Percentiles rank a stretch among this genome's conserved stretches.
These are phyloP conservation scores for Globisporangium cystogenes DNA, from an alignment of 352 stramenopile genomes.

Conservation along the genomic window DNA sequence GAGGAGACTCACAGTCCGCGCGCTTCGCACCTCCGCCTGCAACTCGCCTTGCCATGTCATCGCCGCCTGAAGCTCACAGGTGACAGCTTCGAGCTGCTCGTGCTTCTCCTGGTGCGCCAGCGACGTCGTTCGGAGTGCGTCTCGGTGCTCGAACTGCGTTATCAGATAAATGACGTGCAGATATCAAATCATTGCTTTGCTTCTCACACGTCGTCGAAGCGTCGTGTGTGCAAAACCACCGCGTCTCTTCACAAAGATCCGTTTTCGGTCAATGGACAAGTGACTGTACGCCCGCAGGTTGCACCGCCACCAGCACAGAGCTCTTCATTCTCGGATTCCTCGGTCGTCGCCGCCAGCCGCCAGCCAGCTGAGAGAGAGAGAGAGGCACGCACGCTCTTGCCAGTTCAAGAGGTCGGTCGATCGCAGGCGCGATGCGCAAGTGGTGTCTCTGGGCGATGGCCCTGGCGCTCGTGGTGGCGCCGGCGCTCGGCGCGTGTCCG, in stretches of 20 bases:
- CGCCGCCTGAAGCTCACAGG: constrained; percentile 17
- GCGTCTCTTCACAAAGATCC: too few species aligned
- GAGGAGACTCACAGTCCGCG: background rate
- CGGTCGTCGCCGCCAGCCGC: background rate
- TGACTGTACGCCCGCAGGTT: too few species aligned
- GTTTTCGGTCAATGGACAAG: too few species aligned
- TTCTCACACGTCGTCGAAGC: too few species aligned
- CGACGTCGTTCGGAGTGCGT: constrained; percentile 34
- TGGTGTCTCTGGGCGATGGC: constrained; percentile 27
- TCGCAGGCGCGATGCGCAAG: constrained; percentile 24
- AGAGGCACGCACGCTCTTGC: background rate
- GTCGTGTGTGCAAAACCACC: too few species aligned
- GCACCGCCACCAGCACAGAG: too few species aligned
- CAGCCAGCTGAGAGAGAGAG: background rate
- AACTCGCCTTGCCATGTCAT: constrained; percentile 14
- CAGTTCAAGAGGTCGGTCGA: too few species aligned
- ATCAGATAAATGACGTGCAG: too few species aligned
- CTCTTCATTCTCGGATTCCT: constrained; percentile 18
- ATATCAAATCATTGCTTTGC: too few species aligned
- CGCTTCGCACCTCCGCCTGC: constrained; percentile 18
- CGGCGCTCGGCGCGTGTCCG: constrained; percentile 25
- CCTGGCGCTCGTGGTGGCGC: constrained; percentile 21
- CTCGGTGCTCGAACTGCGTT: constrained; percentile 38
- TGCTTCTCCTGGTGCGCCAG: constrained; percentile 20
- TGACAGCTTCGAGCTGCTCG: constrained; percentile 12